Base-by-base conservation (phyloP, 2,329 filamentous ascomycete species). In the Cercospora brassicicola region DNA sequence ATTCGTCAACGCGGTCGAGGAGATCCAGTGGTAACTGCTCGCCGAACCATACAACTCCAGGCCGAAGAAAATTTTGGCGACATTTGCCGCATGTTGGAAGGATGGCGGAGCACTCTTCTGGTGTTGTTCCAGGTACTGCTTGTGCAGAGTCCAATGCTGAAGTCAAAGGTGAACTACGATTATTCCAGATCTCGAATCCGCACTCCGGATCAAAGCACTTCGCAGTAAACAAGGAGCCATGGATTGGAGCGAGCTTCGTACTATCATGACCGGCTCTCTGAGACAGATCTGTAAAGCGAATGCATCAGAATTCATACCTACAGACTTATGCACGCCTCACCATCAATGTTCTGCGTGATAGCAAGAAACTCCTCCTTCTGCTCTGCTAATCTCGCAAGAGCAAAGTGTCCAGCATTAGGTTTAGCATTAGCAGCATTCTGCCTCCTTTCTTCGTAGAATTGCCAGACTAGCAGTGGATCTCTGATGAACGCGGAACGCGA, bases 291-390 rank as follows among this genome's bases (percentile, higher is more conserved):
- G n/a, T n/a, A n/a, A n/a, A n/a, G n/a, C n/a, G n/a, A n/a, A n/a
- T n/a, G n/a, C n/a, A n/a, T n/a, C n/a, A n/a, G n/a, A n/a, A n/a
- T n/a, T 2, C 2, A 53, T 3, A 20, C 0, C 9, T 20, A 13
- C 8, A 20, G 3, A 0, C 23, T 2, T 1, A 4, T 1, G 18
- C 9, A 20, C 1, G 26, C 1, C 26, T 53, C 48, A 53, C 65
- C 65, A 36, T 67, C 65, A 20, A 67, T 51, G 18, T 67, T 67
- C 60, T 67, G 65, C 20, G 65, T 63, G 39, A 67, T 42, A 18
- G 60, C 59, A 18, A 67, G 31, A 36, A 64, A 53, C 18, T 59
- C 31, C 8, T 20, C 28, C 39, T 67, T 67, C 2, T 3, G 15
- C 20, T 30, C 39, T 26, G 65, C 65, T n/a, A 67, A 13, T 13